A percentile compares a stretch with the other conserved stretches of the same genome.
Conservation (phyloP, 2,329 filamentous ascomycete species). For the Helicocarpus griseus region DNA sequence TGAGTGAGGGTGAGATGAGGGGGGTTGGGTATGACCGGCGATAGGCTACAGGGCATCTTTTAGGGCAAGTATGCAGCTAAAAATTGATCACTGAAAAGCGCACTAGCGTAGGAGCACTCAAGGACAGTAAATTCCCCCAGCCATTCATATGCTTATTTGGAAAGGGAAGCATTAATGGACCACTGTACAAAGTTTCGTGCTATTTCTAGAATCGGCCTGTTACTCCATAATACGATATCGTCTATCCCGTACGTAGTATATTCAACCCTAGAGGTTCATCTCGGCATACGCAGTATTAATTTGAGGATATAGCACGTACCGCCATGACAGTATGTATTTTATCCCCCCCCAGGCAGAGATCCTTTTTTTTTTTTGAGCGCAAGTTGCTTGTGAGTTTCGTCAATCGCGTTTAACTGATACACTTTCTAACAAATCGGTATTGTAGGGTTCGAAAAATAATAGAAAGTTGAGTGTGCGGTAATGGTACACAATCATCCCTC, state of each 20-base stretch:
- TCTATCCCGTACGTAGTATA: too few species aligned
- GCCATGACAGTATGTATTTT: too few species aligned
- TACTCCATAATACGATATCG: background rate
- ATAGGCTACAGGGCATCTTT: conserved; percentile 5
- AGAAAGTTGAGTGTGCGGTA: background rate
- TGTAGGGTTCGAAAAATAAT: background rate
- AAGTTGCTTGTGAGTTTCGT: background rate
- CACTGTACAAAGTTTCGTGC: background rate
- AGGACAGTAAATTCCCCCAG: background rate
- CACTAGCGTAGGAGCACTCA: background rate
- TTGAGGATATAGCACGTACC: too few species aligned
- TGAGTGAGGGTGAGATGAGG: background rate
- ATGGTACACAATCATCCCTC: background rate
- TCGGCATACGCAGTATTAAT: too few species aligned
- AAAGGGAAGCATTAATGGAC: background rate
- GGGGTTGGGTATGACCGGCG: conserved; percentile 4
- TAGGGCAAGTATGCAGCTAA: conserved; percentile 9
- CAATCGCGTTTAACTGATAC: background rate
- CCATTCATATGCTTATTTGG: background rate
- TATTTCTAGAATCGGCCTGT: too few species aligned
- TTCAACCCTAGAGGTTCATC: too few species aligned
- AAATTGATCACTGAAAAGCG: background rate
- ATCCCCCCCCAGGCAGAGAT: too few species aligned
- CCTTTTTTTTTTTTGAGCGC: background rate
- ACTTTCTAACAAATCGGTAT: background rate